phyloP scores from a whole-genome alignment of 1,139 yeast genomes.

The Lizanozyma gosingica region DNA sequence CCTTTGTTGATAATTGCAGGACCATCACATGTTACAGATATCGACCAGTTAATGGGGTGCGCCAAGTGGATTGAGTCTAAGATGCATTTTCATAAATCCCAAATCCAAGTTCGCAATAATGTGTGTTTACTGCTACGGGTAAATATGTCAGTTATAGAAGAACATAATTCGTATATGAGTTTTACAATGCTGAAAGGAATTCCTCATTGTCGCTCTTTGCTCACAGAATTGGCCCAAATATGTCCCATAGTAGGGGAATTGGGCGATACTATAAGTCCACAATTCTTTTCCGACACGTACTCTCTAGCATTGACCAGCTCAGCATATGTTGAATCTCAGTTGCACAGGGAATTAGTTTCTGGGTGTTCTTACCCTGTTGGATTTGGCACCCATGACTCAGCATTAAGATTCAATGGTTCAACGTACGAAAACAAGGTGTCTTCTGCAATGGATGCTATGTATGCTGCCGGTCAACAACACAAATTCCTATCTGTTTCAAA shows the following conservation, averaged over 20 bases:
- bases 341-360: constrained; percentile 37
- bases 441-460: constrained; percentile 32
- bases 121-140: neutral
- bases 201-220: constrained; percentile 28
- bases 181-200: constrained; percentile 29
- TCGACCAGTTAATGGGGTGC: constrained; percentile 27
- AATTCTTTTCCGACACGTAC: constrained; percentile 36
- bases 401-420: neutral
- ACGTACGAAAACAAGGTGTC: constrained; percentile 16
- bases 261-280: constrained; percentile 39
- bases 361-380: constrained; percentile 40
- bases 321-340: constrained; percentile 31
- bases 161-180: constrained; percentile 14
- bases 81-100: too few species aligned
- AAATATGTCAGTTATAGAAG: constrained; percentile 1
- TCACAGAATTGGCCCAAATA: constrained; percentile 24
- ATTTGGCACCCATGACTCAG: constrained; percentile 18
- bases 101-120: too few species aligned
- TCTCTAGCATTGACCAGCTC: constrained; percentile 30
- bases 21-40: constrained; percentile 21
- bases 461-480: constrained; percentile 30
- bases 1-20: constrained; percentile 33
- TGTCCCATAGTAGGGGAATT: constrained; percentile 33
- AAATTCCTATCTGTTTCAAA: constrained; percentile 36
- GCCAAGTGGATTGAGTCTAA: constrained; percentile 30